phyloP scores from a whole-genome alignment of 495 filamentous ascomycete species.

The Aspergillus ostianus region DNA sequence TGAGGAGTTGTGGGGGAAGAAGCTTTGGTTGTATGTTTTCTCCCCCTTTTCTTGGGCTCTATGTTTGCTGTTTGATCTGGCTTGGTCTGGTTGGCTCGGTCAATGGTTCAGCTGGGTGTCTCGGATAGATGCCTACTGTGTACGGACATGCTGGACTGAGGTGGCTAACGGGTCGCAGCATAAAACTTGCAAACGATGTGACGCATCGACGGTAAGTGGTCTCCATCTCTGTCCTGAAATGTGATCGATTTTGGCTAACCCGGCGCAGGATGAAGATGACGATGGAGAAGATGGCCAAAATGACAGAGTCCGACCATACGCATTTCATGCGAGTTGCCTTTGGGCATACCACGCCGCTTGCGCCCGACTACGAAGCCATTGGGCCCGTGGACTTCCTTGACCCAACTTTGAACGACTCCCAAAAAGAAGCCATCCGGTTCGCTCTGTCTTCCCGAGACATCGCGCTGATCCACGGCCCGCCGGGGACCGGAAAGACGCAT shows the following conservation, averaged over 20 bases:
- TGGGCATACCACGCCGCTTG: constrained; percentile 51
- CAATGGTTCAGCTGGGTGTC: not conserved
- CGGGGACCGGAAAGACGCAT: constrained; percentile 96
- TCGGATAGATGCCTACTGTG: constrained; percentile 1
- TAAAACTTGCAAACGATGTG: constrained; percentile 95
- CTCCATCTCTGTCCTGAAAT: not conserved
- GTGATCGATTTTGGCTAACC: constrained; percentile 2
- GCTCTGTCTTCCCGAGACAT: constrained; percentile 80
- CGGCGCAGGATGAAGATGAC: constrained; percentile 79
- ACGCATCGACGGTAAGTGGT: constrained; percentile 70
- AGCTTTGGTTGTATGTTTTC: constrained; percentile 57
- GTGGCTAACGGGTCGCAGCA: constrained; percentile 38
- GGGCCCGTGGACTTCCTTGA: constrained; percentile 73
- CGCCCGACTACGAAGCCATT: constrained; percentile 49
- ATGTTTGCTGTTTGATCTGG: not conserved
- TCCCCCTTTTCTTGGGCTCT: constrained; percentile 1
- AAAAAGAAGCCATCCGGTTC: constrained; percentile 89
- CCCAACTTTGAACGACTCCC: constrained; percentile 77
- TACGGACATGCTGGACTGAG: not conserved
- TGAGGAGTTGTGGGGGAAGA: constrained; percentile 58
- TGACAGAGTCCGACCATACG: constrained; percentile 66
- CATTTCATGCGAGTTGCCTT: constrained; percentile 81
- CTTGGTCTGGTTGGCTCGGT: too few relatives aligned
- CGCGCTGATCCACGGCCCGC: constrained; percentile 91
- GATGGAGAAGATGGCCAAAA: constrained; percentile 77